phyloP scores from a whole-genome alignment of 2,329 filamentous ascomycete genomes.

The Neopestalotiopsis clavispora region DNA sequence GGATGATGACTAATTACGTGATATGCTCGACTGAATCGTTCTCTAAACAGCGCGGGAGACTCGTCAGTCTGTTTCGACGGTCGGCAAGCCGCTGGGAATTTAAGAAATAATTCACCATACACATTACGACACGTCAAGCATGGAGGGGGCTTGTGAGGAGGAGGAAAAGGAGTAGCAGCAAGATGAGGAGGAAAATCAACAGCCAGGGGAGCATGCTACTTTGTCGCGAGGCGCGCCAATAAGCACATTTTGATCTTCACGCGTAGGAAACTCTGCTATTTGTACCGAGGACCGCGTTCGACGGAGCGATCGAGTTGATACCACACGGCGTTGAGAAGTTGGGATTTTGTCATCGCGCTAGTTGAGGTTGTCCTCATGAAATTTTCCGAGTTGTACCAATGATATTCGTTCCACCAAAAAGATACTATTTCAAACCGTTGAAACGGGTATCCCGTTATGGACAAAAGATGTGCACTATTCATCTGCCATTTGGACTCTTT shows the following conservation, averaged over 20 bases:
- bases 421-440: background rate
- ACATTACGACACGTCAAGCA: background rate
- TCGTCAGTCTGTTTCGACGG: background rate
- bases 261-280: background rate
- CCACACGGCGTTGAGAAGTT: background rate
- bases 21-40: background rate
- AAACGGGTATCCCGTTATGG: too few species aligned
- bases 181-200: background rate
- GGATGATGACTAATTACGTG: background rate
- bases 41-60: background rate
- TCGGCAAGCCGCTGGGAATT: background rate
- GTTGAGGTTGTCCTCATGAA: background rate
- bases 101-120: background rate
- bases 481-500: background rate
- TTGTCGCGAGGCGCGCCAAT: background rate
- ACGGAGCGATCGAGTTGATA: conserved; percentile 1
- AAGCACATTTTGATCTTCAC: conserved; percentile 3
- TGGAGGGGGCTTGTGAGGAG: background rate
- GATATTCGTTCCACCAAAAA: background rate
- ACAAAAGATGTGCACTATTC: too few species aligned
- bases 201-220: background rate
- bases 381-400: background rate
- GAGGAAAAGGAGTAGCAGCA: background rate
- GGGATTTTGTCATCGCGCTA: background rate
- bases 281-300: background rate